Conservation (phyloP, 2,329 filamentous ascomycete genomes). For the Catunica adiposa region DNA sequence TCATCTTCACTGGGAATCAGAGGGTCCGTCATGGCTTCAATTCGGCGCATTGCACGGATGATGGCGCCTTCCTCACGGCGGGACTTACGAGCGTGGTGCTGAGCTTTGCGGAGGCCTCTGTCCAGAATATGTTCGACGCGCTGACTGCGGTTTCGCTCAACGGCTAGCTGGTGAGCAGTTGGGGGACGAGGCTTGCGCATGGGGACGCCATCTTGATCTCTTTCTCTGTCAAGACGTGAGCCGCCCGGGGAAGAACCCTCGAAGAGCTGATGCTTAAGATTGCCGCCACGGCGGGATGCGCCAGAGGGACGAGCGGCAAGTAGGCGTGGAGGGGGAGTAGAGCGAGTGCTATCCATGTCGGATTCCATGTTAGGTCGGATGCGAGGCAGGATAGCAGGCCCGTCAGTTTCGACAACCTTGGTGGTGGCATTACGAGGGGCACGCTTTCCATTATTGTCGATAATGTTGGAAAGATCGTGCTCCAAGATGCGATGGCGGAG, state of each 20-base stretch:
- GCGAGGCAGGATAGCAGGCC: conserved; percentile 42
- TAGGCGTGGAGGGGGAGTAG: conserved; percentile 22
- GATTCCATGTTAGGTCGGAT: conserved; percentile 45
- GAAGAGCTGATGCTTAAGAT: conserved; percentile 42
- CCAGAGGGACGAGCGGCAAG: conserved; percentile 16
- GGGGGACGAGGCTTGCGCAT: conserved; percentile 53
- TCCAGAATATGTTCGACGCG: conserved; percentile 71
- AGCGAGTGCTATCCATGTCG: conserved; percentile 29
- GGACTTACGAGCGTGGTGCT: conserved; percentile 44
- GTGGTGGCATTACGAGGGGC: conserved; percentile 24
- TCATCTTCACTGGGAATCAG: conserved; percentile 50
- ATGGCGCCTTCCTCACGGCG: conserved; percentile 51
- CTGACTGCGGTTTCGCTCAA: conserved; percentile 61
- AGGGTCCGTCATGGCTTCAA: conserved; percentile 37
- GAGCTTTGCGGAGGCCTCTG: conserved; percentile 50
- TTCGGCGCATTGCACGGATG: conserved; percentile 47
- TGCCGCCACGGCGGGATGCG: conserved; percentile 17
- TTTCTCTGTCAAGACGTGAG: conserved; percentile 28
- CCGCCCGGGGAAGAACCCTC: conserved; percentile 45
- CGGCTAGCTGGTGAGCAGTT: conserved; percentile 66
- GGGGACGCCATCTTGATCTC: conserved; percentile 25
- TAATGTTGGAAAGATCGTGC: conserved; percentile 54
- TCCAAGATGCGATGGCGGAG: conserved; percentile 61
- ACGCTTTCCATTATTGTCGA: conserved; percentile 42
- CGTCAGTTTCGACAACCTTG: conserved; percentile 30